Conservation (phyloP, 768 basidiomycete species). For the Tylopilus vinaceipallidus region DNA sequence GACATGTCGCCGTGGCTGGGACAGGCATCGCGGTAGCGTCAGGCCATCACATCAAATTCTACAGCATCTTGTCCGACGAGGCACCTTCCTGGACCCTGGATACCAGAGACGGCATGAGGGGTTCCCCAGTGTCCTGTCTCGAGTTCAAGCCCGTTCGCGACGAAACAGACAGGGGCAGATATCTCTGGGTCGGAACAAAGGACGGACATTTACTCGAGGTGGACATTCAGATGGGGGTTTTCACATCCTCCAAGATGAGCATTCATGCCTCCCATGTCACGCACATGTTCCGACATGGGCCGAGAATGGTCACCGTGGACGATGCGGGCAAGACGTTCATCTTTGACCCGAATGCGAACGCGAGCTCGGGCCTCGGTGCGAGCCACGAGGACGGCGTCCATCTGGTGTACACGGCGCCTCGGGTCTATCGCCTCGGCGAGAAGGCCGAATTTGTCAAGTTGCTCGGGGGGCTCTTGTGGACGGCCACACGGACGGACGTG, state of each 20-base stretch:
- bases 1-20: constrained; percentile 56
- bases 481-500: constrained; percentile 56
- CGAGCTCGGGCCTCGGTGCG: constrained; percentile 13
- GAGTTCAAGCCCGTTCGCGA: constrained; percentile 62
- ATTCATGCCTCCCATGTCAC: constrained; percentile 68
- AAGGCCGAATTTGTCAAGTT: constrained; percentile 79
- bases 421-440: constrained; percentile 69
- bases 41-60: constrained; percentile 59
- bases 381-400: constrained; percentile 40
- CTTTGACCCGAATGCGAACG: constrained; percentile 49
- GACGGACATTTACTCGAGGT: constrained; percentile 86
- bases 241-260: constrained; percentile 56
- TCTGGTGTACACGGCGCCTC: constrained; percentile 48
- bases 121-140: constrained; percentile 70
- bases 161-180: constrained; percentile 52
- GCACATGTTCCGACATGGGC: constrained; percentile 69
- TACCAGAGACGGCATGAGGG: constrained; percentile 63
- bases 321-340: constrained; percentile 81
- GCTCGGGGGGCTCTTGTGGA: constrained; percentile 81
- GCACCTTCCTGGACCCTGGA: constrained; percentile 51
- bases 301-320: constrained; percentile 77
- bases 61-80: constrained; percentile 52
- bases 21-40: constrained; percentile 56
- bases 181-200: constrained; percentile 87
- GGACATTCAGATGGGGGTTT: constrained; percentile 59